phyloP scores from a whole-genome alignment of 495 filamentous ascomycete species.

The Hypoxylon perforatum region DNA sequence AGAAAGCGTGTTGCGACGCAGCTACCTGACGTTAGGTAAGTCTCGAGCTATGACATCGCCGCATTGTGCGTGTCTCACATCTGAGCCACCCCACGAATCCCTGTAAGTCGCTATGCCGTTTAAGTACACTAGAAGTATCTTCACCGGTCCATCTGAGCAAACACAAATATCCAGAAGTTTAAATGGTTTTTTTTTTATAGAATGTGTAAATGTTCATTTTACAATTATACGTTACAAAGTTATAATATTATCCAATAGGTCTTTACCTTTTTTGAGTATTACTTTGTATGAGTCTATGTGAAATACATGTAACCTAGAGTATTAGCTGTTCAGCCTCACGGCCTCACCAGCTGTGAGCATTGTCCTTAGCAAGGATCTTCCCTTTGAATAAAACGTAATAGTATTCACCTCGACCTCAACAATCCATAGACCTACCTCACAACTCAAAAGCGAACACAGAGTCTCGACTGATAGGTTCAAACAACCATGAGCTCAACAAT shows the following conservation, averaged over 20 bases:
- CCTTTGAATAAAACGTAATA: conserved; percentile 1
- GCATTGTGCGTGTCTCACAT: conserved; percentile 33
- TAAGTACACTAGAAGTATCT: conserved; percentile 9
- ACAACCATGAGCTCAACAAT: conserved; percentile 38
- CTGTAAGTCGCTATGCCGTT: background rate
- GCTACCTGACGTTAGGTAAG: conserved; percentile 36
- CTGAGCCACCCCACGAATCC: conserved; percentile 9
- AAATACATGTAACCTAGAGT: conserved; percentile 9
- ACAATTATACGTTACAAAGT: no score
- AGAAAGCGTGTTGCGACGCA: conserved; percentile 28
- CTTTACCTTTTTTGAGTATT: no score
- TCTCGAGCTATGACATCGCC: conserved; percentile 37
- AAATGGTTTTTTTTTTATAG: no score
- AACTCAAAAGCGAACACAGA: background rate
- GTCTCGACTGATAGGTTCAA: background rate
- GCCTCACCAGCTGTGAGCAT: conserved; percentile 1
- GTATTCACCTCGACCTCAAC: background rate
- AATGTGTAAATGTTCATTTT: no score
- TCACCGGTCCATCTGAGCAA: background rate
- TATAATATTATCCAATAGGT: no score
- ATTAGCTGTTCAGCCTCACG: conserved; percentile 31
- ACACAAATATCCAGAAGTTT: background rate
- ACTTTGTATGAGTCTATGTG: conserved; percentile 5
- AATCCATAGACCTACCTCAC: background rate
- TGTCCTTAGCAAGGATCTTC: conserved; percentile 27